Evolutionary conservation across 140 eudicot species (phyloP).

Genomic region (Ambrosia hybrid): DNA sequence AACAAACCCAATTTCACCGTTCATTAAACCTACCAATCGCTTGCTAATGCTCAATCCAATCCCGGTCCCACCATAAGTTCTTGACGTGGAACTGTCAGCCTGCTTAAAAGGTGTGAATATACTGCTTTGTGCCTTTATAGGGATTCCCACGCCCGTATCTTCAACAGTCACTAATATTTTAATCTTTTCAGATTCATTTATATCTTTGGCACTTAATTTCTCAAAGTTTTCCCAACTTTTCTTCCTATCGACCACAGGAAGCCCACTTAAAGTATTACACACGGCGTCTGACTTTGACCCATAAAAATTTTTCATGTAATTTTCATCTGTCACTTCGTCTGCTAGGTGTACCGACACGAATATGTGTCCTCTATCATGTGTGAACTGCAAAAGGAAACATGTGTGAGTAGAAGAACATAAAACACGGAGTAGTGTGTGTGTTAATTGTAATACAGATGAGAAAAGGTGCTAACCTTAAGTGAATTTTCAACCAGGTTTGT

Average conservation of each 20-base stretch:
- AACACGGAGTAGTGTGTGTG: neutral
- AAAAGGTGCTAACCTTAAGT: slow-evolving; percentile 59
- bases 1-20: slow-evolving; percentile 79
- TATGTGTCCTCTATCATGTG: slow-evolving; percentile 69
- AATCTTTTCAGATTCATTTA: slow-evolving; percentile 39
- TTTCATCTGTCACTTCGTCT: slow-evolving; percentile 52
- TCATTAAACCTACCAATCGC: slow-evolving; percentile 87
- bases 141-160: slow-evolving; percentile 93
- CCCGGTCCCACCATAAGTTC: slow-evolving; percentile 93
- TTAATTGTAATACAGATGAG: slow-evolving; percentile 9
- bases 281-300: slow-evolving; percentile 25
- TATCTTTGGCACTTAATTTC: slow-evolving; percentile 35
- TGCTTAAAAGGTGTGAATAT: slow-evolving; percentile 92
- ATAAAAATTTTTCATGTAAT: slow-evolving; percentile 23
- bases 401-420: neutral
- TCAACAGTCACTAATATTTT: slow-evolving; percentile 72
- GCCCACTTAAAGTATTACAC: slow-evolving; percentile 67
- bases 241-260: slow-evolving; percentile 65
- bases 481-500: slow-evolving; percentile 90
- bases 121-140: slow-evolving; percentile 59
- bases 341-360: slow-evolving; percentile 81
- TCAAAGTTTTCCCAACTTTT: slow-evolving; percentile 67
- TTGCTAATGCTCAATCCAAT: slow-evolving; percentile 92
- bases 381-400: slow-evolving; percentile 52
- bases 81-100: slow-evolving; percentile 86